Base-by-base conservation (phyloP, 257 asterid genomes). In the Solanum megistacrolobum region DNA sequence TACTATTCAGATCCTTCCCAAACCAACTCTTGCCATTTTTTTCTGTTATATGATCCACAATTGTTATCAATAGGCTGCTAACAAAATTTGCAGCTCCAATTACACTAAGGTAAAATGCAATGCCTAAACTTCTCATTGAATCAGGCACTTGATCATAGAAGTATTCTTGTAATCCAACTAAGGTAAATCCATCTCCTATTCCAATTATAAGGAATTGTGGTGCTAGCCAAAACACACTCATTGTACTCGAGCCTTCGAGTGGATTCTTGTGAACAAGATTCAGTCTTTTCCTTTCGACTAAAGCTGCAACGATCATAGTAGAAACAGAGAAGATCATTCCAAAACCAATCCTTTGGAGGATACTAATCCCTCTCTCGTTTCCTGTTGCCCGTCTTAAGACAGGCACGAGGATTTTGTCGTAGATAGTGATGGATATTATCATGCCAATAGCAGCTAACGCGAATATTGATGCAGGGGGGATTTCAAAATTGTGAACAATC, bases 71-170 rank as follows among this genome's bases (percentile, higher is more conserved):
- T 69, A 93, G 68, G 52, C 95, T 94, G 81, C 98, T 95, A 3
- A 93, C 71, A 78, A 96, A 96, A 65, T 90, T 96, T 9, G 94
- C 95, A 1, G 93, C 94, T 5, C 98, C 99, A 21, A 96, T 88
- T 14, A 96, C 94, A 62, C 98, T 94, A 0, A 96, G 89, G 89
- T 95, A 95, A 43, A 95, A 71, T 3, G 98, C 98, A 7, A 95
- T 92, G 10, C 98, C 98, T 32, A 96, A 88, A 73, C 98, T 94
- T 74, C 98, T 92, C 99, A 96, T 95, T 7, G 98, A 93, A 86
- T 96, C 98, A 4, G 99, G 98, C 3, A 95, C 98, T 71, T 95
- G 98, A 29, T 93, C 98, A 69, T 95, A 96, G 82, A 94, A 96
- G 83, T 92, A 95, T 89, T 94, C 98, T 75, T 97, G 99, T 87